Conservation (phyloP, 257 asterid genomes). For the Lycium ferocissimum region DNA sequence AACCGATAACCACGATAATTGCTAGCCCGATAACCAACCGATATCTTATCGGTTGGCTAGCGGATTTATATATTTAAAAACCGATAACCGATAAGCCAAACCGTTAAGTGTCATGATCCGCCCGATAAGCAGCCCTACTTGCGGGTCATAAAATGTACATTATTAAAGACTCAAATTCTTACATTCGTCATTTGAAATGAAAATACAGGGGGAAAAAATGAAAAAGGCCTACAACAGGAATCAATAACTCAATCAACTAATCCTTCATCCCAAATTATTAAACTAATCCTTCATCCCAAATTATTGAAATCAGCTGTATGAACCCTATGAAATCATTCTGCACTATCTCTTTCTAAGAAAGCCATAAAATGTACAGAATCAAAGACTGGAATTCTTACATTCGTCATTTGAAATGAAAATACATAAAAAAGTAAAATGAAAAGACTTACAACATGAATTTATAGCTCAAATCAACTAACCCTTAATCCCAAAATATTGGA, state of each 20-base stretch:
- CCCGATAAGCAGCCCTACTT: no score
- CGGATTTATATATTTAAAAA: no score
- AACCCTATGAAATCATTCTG: neutral
- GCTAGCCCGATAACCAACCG: no score
- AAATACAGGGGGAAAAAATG: no score
- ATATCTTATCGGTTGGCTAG: no score
- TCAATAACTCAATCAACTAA: conserved; percentile 18
- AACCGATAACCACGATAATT: no score
- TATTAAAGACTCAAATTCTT: no score
- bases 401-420: neutral
- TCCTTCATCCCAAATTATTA: neutral
- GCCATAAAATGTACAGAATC: conserved; percentile 11
- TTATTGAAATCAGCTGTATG: neutral
- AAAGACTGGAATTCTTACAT: neutral
- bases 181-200: no score
- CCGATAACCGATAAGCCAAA: no score
- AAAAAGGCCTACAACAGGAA: neutral
- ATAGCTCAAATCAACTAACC: neutral
- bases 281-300: conserved; percentile 9
- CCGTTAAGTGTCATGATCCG: no score
- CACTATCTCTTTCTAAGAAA: neutral
- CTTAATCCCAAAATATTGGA: conserved; percentile 4
- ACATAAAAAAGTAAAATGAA: no score
- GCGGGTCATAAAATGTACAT: no score
- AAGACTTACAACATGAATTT: neutral